These are phyloP conservation scores for Begonia peltatifolia DNA, from an alignment of 306 rosid species.

Conservation along the genomic window DNA sequence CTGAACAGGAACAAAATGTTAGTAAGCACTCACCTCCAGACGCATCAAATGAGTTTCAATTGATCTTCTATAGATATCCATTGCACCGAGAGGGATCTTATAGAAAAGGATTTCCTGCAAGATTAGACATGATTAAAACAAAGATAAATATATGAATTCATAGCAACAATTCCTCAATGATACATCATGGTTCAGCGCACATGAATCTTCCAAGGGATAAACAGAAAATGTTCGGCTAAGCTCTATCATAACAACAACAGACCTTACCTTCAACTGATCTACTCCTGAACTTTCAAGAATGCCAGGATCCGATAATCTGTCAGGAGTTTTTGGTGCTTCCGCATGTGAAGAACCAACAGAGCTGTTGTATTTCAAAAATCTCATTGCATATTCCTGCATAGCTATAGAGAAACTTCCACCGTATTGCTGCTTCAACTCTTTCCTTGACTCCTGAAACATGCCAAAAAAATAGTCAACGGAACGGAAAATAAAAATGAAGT, in stretches of 20 bases:
- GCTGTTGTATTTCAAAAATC: slow-evolving; percentile 53
- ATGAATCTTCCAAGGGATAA: too few relatives aligned
- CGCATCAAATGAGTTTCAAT: slow-evolving; percentile 62
- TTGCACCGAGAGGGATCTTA: slow-evolving; percentile 57
- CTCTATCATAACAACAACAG: slow-evolving; percentile 5
- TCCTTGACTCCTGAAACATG: slow-evolving; percentile 38
- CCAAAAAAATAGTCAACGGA: too few relatives aligned
- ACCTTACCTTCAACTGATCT: slow-evolving; percentile 76
- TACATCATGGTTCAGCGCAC: too few relatives aligned
- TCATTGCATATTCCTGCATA: slow-evolving; percentile 57
- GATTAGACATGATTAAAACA: slow-evolving; percentile 8
- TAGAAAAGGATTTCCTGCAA: slow-evolving; percentile 85
- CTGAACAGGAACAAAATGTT: slow-evolving; percentile 1
- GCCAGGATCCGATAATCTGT: slow-evolving; percentile 54
- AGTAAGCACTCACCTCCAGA: slow-evolving; percentile 39
- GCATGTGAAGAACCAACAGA: slow-evolving; percentile 39
- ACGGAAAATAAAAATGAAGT: too few relatives aligned
- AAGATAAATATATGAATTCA: too few relatives aligned
- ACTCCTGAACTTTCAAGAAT: slow-evolving; percentile 60
- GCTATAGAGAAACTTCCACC: slow-evolving; percentile 18
- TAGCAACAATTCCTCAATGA: too few relatives aligned
- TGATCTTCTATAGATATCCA: slow-evolving; percentile 73
- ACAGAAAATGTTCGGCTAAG: too few relatives aligned
- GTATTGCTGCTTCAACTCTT: slow-evolving; percentile 30
- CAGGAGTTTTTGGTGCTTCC: slow-evolving; percentile 75